Base-by-base conservation (phyloP, 768 basidiomycete species). In the Lactarius tabidus region DNA sequence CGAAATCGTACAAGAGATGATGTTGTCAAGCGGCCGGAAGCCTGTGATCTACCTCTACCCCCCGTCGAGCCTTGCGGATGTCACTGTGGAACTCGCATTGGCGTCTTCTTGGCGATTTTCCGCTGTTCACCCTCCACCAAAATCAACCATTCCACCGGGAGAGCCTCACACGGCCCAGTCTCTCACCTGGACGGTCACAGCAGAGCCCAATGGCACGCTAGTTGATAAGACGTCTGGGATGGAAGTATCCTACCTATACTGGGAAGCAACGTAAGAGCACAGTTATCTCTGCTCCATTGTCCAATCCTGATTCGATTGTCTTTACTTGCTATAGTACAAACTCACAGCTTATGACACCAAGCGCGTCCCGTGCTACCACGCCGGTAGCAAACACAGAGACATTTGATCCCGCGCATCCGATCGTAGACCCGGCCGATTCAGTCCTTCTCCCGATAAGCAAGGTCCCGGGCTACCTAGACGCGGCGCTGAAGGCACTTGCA, bases 391-490 rank as follows among this genome's bases (percentile, higher is more conserved):
- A 56, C 35, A 9, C 20, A 20, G 64, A 67, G 23, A 35, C 56
- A 2, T 67, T 67, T 38, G 56, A 66, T 36, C 67, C 67, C 23
- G 51, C 64, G n/a, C 36, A 23, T 6, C 58, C 67, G 4, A 43
- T 56, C 7, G 58, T 67, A 31, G 53, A 1, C 38, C 54, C 58
- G 0, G 45, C n/a, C 12, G 23, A 67, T 12, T 66, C 64, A 14
- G 31, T 67, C 9, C 67, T 79, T 7, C 62, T 81, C 59, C 61
- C 71, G 12, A 67, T 74, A 17, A 18, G 62, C 35, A 57, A 74
- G 18, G 63, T 79, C 7, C 73, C 79, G 3, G 63, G 64, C 0
- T 80, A 81, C 65, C 74, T 81, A 41, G 76, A 81, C 64, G 70
- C 69, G 78, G 17, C 36, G 23, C 67, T 67, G 31, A 65, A 65